Evolutionary conservation across 805 yeast species (phyloP).

Genomic region (Maudiozyma barnettii): DNA sequence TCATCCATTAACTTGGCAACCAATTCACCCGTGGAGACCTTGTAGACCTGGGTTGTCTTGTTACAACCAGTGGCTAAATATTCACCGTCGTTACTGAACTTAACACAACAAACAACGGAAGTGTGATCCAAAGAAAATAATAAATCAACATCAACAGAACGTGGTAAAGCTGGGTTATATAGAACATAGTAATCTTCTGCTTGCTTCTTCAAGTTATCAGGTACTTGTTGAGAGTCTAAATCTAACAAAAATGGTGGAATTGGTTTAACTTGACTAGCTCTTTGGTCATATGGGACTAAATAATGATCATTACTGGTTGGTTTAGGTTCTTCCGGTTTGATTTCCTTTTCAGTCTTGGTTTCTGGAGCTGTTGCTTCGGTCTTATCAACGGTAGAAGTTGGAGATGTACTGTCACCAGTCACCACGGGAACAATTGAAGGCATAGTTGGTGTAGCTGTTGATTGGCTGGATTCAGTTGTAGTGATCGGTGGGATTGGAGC

Average conservation of each 20-base stretch:
- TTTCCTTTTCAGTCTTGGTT: slow-evolving; percentile 5
- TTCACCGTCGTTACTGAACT: slow-evolving; percentile 86
- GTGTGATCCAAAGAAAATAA: slow-evolving; percentile 87
- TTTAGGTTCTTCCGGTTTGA: neutral
- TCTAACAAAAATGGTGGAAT: slow-evolving; percentile 72
- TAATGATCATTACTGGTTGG: slow-evolving; percentile 11
- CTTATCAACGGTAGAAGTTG: neutral
- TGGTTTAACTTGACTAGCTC: slow-evolving; percentile 52
- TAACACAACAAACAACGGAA: slow-evolving; percentile 93
- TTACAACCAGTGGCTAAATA: slow-evolving; percentile 97
- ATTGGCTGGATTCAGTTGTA: neutral
- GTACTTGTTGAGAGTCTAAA: slow-evolving; percentile 70
- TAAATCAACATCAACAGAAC: slow-evolving; percentile 70
- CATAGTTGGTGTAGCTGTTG: neutral
- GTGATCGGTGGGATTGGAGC: neutral
- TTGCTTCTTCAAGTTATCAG: slow-evolving; percentile 71
- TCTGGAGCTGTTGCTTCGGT: slow-evolving; percentile 3
- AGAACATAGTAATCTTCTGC: slow-evolving; percentile 79
- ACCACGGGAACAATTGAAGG: neutral
- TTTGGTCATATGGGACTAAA: slow-evolving; percentile 32
- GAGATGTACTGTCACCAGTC: neutral
- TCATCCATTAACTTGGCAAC: slow-evolving; percentile 84
- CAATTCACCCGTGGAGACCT: slow-evolving; percentile 83
- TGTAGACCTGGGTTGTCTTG: slow-evolving; percentile 88
- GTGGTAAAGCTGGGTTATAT: slow-evolving; percentile 79